phyloP scores from a whole-genome alignment of 768 basidiomycete species.

The Naematelia encephala region DNA sequence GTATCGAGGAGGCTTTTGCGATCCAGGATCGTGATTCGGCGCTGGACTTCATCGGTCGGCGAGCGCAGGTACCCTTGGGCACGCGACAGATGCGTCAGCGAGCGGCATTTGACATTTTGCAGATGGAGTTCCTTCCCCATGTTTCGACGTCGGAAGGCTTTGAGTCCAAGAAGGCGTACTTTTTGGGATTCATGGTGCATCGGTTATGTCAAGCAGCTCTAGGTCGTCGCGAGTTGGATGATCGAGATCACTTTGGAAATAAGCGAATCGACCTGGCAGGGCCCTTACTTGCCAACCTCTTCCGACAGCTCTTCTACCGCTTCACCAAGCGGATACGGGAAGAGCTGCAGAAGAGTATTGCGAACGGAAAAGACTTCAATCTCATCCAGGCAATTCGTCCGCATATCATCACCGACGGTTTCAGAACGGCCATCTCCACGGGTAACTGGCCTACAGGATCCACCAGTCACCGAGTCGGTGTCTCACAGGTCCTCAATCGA shows the following conservation, averaged over 20 bases:
- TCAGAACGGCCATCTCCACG: slow-evolving; percentile 95
- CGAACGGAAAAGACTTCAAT: slow-evolving; percentile 92
- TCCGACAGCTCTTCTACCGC: slow-evolving; percentile 96
- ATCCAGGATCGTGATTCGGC: slow-evolving; percentile 82
- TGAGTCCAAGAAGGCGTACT: slow-evolving; percentile 97
- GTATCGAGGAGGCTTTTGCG: slow-evolving; percentile 96
- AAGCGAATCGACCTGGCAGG: slow-evolving; percentile 95
- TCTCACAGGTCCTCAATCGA: slow-evolving; percentile 96
- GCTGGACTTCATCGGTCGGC: slow-evolving; percentile 95
- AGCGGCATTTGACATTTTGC: slow-evolving; percentile 94
- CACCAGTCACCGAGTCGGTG: slow-evolving; percentile 96
- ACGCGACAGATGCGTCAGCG: slow-evolving; percentile 52
- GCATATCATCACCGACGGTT: slow-evolving; percentile 94
- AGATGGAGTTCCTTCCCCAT: slow-evolving; percentile 98
- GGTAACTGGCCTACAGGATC: slow-evolving; percentile 99
- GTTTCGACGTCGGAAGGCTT: slow-evolving; percentile 94
- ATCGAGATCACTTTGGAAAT: slow-evolving; percentile 99
- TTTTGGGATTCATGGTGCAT: slow-evolving; percentile 99
- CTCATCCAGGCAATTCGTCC: slow-evolving; percentile 88
- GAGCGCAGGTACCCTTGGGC: slow-evolving; percentile 58
- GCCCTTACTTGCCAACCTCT: slow-evolving; percentile 90
- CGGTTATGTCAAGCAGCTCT: slow-evolving; percentile 87
- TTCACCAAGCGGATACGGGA: slow-evolving; percentile 95
- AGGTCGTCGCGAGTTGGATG: slow-evolving; percentile 91
- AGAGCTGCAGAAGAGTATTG: slow-evolving; percentile 97